Conservation (phyloP, 2,329 filamentous ascomycete species). For the Nothophoma quercina region DNA sequence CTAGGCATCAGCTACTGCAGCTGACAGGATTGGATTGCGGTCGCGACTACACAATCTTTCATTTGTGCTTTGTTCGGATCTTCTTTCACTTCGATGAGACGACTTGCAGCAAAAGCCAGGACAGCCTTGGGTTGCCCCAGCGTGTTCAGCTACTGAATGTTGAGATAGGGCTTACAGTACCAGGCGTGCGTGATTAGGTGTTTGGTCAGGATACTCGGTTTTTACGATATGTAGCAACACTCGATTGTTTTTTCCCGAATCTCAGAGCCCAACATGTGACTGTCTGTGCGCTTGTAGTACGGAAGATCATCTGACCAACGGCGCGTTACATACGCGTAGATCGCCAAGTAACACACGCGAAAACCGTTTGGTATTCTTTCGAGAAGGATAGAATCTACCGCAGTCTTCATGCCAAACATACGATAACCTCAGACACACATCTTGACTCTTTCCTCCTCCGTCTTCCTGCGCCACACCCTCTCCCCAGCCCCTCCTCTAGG, state of each 20-base stretch:
- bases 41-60: slow-evolving; percentile 26
- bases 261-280: background rate
- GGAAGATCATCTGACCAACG: background rate
- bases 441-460: background rate
- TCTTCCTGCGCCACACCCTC: background rate
- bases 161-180: slow-evolving; percentile 29
- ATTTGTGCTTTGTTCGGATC: slow-evolving; percentile 25
- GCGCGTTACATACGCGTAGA: background rate
- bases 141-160: slow-evolving; percentile 21
- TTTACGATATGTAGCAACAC: slow-evolving; percentile 40
- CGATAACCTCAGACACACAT: background rate
- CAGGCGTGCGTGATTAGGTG: slow-evolving; percentile 37
- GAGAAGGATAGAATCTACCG: too few species aligned
- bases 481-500: background rate
- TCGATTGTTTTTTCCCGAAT: slow-evolving; percentile 17
- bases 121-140: slow-evolving; percentile 13
- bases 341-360: background rate
- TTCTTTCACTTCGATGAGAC: slow-evolving; percentile 16
- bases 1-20: slow-evolving; percentile 6
- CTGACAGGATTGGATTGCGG: background rate
- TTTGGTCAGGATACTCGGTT: slow-evolving; percentile 31
- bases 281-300: slow-evolving; percentile 5
- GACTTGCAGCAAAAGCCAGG: slow-evolving; percentile 10
- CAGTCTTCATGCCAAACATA: background rate
- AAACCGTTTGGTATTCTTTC: too few species aligned